phyloP scores from a whole-genome alignment of 352 stramenopile genomes.

The Pythium dissotocum region DNA sequence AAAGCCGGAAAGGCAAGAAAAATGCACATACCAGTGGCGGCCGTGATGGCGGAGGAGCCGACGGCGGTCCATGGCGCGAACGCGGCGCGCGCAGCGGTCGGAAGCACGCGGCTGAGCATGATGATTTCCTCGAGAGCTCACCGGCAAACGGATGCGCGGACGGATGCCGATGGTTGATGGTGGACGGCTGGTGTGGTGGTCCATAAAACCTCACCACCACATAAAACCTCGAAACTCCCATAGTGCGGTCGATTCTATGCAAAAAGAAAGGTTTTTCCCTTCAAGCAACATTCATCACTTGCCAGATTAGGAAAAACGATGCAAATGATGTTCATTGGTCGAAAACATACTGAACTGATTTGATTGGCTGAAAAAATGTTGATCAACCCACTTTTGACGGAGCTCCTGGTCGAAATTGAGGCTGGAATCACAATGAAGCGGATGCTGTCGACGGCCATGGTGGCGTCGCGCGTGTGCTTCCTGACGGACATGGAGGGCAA shows the following conservation, averaged over 20 bases:
- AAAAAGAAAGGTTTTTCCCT: not conserved
- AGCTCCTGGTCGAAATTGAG: not conserved
- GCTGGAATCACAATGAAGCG: slow-evolving; percentile 21
- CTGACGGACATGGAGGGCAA: slow-evolving; percentile 84
- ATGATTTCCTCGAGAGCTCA: slow-evolving; percentile 6
- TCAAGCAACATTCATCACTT: slow-evolving; percentile 8
- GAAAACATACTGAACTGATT: not conserved
- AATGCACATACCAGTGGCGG: slow-evolving; percentile 18
- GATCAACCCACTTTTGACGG: slow-evolving; percentile 1
- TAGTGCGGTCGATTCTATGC: not conserved
- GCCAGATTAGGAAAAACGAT: not conserved
- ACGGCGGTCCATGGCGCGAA: slow-evolving; percentile 21
- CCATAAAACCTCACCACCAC: slow-evolving; percentile 23
- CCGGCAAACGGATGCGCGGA: slow-evolving; percentile 4
- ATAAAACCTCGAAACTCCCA: not conserved
- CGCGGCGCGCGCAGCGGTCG: slow-evolving; percentile 29
- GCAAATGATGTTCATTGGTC: not conserved
- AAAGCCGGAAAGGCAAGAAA: slow-evolving; percentile 1
- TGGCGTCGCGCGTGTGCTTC: slow-evolving; percentile 54
- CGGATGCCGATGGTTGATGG: slow-evolving; percentile 12
- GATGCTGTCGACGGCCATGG: slow-evolving; percentile 8
- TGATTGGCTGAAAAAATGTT: slow-evolving; percentile 18
- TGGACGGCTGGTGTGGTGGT: slow-evolving; percentile 6
- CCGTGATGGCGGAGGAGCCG: slow-evolving; percentile 8
- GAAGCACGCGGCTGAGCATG: slow-evolving; percentile 33